phyloP scores from a whole-genome alignment of 768 basidiomycete genomes.

The Sporobolomyces phaffii region DNA sequence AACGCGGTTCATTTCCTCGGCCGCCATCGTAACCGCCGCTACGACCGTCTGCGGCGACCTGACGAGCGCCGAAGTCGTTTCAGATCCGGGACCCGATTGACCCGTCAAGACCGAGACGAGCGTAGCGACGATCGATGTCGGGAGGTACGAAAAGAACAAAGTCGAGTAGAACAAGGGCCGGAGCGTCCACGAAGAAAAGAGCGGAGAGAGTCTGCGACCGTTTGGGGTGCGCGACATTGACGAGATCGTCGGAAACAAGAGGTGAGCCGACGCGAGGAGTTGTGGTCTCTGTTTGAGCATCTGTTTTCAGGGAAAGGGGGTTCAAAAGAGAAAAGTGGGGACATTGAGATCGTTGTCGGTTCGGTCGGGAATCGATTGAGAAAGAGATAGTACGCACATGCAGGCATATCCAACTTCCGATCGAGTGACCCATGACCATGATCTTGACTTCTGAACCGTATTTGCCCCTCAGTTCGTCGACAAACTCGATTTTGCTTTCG shows the following conservation, averaged over 20 bases:
- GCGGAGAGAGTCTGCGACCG: conserved; percentile 53
- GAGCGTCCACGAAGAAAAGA: conserved; percentile 24
- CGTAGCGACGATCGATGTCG: not conserved
- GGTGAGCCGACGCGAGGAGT: conserved; percentile 51
- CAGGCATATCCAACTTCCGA: conserved; percentile 64
- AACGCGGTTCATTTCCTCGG: conserved; percentile 25
- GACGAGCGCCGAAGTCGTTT: conserved; percentile 12
- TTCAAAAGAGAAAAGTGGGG: too few species aligned
- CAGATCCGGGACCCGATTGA: not conserved
- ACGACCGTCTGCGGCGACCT: conserved; percentile 18
- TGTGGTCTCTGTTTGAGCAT: conserved; percentile 53
- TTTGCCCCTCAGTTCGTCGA: conserved; percentile 49
- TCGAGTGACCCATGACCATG: conserved; percentile 61
- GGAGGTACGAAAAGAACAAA: conserved; percentile 22
- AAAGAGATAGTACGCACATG: conserved; percentile 50
- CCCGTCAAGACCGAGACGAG: conserved; percentile 22
- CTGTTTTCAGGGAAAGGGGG: too few species aligned
- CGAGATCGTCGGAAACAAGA: conserved; percentile 67
- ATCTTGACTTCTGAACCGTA: conserved; percentile 44
- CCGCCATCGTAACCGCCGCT: conserved; percentile 25
- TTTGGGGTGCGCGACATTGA: conserved; percentile 63
- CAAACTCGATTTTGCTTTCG: conserved; percentile 55
- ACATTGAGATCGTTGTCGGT: too few species aligned
- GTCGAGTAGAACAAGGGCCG: conserved; percentile 26
- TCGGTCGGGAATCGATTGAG: too few species aligned